These are phyloP conservation scores for Cryphonectria nitschkei DNA, from an alignment of 2,329 filamentous ascomycete genomes.

Conservation along the genomic window DNA sequence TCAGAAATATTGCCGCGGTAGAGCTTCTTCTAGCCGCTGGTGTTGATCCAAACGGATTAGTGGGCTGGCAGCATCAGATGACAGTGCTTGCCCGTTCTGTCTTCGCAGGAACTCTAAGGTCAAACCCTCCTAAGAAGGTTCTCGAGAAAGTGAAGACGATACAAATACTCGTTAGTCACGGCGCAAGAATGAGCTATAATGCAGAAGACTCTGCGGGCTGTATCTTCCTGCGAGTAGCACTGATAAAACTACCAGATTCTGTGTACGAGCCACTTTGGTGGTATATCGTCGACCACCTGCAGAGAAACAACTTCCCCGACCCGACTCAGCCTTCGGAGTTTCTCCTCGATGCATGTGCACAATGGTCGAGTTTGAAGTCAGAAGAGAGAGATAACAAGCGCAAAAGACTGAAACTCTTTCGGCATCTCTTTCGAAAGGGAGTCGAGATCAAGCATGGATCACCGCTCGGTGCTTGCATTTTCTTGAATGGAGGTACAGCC, in stretches of 20 bases:
- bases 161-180: neutral
- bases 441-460: neutral
- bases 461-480: neutral
- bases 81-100: neutral
- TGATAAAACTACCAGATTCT: accelerated
- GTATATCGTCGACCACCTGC: neutral
- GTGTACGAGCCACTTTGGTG: neutral
- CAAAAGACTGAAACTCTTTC: neutral
- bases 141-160: neutral
- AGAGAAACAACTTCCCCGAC: neutral
- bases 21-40: neutral
- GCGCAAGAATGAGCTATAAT: neutral
- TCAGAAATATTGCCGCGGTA: neutral
- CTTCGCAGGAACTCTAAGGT: no score
- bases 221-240: neutral
- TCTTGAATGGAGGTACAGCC: neutral
- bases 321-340: neutral
- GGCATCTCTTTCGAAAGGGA: neutral
- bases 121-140: neutral
- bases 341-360: neutral
- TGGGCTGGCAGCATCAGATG: neutral
- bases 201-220: neutral
- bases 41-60: neutral
- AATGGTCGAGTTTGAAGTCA: no score
- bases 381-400: no score